Conservation (phyloP, 257 asterid genomes). For the Solanum clarkiae region DNA sequence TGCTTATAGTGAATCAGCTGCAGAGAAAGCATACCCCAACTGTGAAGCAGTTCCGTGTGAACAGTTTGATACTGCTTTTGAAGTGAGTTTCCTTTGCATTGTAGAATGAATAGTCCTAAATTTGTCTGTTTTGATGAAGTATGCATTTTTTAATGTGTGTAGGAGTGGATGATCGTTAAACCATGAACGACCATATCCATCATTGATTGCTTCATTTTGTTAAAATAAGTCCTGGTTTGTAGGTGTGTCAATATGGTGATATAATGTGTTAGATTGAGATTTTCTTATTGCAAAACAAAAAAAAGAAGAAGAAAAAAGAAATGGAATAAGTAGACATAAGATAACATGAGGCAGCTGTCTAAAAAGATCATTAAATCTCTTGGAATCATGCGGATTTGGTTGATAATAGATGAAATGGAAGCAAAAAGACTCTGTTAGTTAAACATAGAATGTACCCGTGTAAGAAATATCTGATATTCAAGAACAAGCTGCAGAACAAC, state of each 20-base stretch:
- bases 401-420: not conserved
- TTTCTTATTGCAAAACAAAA: not conserved
- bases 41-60: constrained; percentile 98
- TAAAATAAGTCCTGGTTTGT: not conserved
- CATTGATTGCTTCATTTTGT: not conserved
- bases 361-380: not conserved
- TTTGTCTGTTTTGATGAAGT: not conserved
- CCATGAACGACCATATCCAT: not conserved
- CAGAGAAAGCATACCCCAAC: constrained; percentile 94
- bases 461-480: not conserved
- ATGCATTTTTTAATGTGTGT: not conserved
- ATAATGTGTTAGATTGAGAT: not conserved
- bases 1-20: constrained; percentile 93
- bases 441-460: not conserved
- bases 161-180: not conserved
- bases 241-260: not conserved
- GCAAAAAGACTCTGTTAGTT: not conserved
- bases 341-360: not conserved
- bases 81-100: constrained; percentile 30
- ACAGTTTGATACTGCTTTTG: constrained; percentile 91
- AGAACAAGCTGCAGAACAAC: not conserved
- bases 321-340: not conserved
- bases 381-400: not conserved
- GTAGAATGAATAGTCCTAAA: no score
- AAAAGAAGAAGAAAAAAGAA: not conserved